Conservation (phyloP, 1,139 yeast species). For the Arxiozyma heterogenica region DNA sequence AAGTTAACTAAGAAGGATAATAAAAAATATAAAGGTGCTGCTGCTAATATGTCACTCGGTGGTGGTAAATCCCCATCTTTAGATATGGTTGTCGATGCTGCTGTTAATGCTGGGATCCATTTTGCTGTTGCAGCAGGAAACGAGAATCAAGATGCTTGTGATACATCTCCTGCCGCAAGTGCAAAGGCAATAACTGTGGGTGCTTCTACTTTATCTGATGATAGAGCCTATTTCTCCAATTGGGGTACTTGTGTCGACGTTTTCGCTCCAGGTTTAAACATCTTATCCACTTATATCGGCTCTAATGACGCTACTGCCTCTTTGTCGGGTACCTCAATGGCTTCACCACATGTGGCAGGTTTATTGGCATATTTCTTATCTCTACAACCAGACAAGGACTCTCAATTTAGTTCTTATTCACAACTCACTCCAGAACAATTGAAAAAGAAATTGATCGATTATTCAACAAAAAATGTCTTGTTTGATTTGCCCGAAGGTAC, state of each 20-base stretch:
- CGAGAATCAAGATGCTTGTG: constrained; percentile 77
- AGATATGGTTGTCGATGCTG: constrained; percentile 75
- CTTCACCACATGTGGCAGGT: constrained; percentile 95
- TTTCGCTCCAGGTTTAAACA: constrained; percentile 76
- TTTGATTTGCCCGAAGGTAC: constrained; percentile 71
- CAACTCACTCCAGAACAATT: constrained; percentile 70
- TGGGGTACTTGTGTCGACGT: constrained; percentile 79
- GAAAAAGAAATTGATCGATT: constrained; percentile 78
- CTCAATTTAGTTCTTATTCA: constrained; percentile 36
- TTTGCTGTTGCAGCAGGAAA: constrained; percentile 89
- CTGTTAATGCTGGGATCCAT: constrained; percentile 69
- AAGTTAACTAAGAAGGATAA: constrained; percentile 44
- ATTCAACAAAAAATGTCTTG: constrained; percentile 63
- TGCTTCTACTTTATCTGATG: constrained; percentile 67
- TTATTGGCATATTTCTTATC: constrained; percentile 81
- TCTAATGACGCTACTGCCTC: constrained; percentile 66
- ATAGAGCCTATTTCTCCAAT: constrained; percentile 73
- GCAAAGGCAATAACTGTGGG: constrained; percentile 72
- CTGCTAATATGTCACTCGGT: constrained; percentile 85
- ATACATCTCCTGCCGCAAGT: constrained; percentile 74
- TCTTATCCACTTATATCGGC: constrained; percentile 79
- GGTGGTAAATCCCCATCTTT: constrained; percentile 78
- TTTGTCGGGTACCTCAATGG: constrained; percentile 97
- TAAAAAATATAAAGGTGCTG: constrained; percentile 56
- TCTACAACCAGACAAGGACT: constrained; percentile 76